These are phyloP conservation scores for Pseudopithomyces chartarum DNA, from an alignment of 2,329 filamentous ascomycete genomes.

Conservation along the genomic window DNA sequence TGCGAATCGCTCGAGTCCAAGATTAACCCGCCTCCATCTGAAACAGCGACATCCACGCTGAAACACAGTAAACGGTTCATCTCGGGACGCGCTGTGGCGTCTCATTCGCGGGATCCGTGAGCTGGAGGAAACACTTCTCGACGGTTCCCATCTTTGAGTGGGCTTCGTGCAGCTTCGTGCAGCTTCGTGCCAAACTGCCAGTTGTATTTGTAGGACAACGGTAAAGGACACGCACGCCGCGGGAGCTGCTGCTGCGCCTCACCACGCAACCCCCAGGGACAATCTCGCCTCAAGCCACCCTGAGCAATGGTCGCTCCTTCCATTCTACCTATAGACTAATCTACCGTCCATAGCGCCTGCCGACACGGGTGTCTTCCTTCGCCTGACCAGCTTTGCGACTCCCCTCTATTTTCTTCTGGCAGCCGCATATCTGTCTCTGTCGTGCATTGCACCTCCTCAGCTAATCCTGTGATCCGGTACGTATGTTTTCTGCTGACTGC, in stretches of 20 bases:
- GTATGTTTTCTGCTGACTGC: slow-evolving; percentile 15
- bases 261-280: slow-evolving; percentile 8
- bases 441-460: slow-evolving; percentile 8
- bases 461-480: slow-evolving; percentile 26
- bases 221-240: slow-evolving; percentile 8
- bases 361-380: slow-evolving; percentile 9
- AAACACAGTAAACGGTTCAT: slow-evolving; percentile 40
- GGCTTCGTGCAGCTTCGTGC: too few species aligned
- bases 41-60: slow-evolving; percentile 38
- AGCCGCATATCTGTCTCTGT: not conserved
- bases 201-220: slow-evolving; percentile 7
- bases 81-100: slow-evolving; percentile 19
- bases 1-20: slow-evolving; percentile 5
- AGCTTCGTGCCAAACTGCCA: too few species aligned
- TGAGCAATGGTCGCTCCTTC: slow-evolving; percentile 8
- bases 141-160: slow-evolving; percentile 21
- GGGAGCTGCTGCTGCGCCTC: slow-evolving; percentile 25
- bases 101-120: slow-evolving; percentile 28
- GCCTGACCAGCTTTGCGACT: not conserved
- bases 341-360: slow-evolving; percentile 9
- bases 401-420: not conserved
- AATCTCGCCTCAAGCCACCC: slow-evolving; percentile 6
- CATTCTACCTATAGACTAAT: not conserved
- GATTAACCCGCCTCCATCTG: slow-evolving; percentile 23
- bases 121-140: slow-evolving; percentile 15